phyloP scores from a whole-genome alignment of 768 basidiomycete genomes.

The Erythrobasidium yunnanense region DNA sequence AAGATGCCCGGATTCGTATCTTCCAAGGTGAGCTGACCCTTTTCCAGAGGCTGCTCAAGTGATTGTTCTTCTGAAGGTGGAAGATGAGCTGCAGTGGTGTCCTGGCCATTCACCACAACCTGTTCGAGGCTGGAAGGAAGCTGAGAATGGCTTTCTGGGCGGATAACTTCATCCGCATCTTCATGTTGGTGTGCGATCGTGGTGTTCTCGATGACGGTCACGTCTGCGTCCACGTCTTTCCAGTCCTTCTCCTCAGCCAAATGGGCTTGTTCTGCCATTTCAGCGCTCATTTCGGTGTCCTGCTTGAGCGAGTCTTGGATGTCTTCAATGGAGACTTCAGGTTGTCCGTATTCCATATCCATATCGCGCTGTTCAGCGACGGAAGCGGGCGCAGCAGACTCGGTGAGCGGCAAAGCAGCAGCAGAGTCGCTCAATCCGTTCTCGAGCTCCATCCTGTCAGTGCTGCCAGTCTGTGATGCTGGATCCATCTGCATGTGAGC shows the following conservation, averaged over 20 bases:
- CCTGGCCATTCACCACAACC: too few relatives aligned
- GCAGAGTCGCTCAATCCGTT: too few relatives aligned
- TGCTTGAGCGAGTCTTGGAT: background rate
- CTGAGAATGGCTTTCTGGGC: too few relatives aligned
- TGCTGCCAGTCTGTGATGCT: slow-evolving; percentile 1
- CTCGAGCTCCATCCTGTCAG: slow-evolving; percentile 24
- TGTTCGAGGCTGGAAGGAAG: too few relatives aligned
- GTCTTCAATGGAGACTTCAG: background rate
- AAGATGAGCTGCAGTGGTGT: too few relatives aligned
- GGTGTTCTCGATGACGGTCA: background rate
- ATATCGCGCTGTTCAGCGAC: background rate
- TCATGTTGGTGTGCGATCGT: background rate
- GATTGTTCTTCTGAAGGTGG: too few relatives aligned
- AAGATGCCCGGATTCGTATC: too few relatives aligned
- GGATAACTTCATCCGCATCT: too few relatives aligned
- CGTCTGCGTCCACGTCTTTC: slow-evolving; percentile 10
- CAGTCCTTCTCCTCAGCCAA: slow-evolving; percentile 4
- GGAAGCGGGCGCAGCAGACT: background rate
- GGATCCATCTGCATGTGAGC: slow-evolving; percentile 3
- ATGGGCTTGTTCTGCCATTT: slow-evolving; percentile 11
- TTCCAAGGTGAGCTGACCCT: too few relatives aligned
- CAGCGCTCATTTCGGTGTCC: slow-evolving; percentile 20
- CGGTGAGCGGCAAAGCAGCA: background rate
- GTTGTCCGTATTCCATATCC: background rate
- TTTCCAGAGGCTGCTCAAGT: too few relatives aligned